Evolutionary conservation across 1,139 yeast genomes (phyloP).

Genomic region (Sugiyamaella xylanicola): DNA sequence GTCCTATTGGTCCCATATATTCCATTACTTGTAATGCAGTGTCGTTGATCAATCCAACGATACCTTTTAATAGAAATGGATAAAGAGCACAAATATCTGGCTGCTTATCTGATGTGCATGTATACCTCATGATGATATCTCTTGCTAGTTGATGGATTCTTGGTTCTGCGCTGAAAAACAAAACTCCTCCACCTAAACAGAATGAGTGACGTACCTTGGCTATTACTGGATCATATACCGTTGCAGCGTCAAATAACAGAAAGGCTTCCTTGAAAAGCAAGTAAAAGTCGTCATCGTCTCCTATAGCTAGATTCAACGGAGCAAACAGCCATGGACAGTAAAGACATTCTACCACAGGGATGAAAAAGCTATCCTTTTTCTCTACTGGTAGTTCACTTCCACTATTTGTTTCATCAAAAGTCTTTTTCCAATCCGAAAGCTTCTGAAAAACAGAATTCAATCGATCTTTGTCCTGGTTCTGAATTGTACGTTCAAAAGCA

Average conservation of each 20-base stretch:
- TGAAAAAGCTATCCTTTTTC: constrained; percentile 27
- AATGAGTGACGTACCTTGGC: constrained; percentile 15
- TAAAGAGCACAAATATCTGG: background rate
- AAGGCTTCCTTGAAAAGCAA: constrained; percentile 6
- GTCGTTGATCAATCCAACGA: background rate
- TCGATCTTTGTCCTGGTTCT: constrained; percentile 18
- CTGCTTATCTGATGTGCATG: background rate
- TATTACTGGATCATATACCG: constrained; percentile 18
- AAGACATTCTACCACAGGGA: constrained; percentile 15
- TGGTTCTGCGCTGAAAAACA: background rate
- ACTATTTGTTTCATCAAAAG: background rate
- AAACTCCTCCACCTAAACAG: background rate
- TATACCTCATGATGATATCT: constrained; percentile 2
- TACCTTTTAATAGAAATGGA: background rate
- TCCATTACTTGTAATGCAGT: constrained; percentile 13
- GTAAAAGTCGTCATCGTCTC: constrained; percentile 6
- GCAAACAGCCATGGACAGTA: constrained; percentile 20
- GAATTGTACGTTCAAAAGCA: constrained; percentile 13
- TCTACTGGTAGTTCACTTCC: constrained; percentile 17
- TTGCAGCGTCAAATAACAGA: constrained; percentile 23
- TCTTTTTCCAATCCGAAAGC: constrained; percentile 3
- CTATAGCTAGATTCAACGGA: constrained; percentile 3
- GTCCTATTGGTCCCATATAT: constrained; percentile 7
- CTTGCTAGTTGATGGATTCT: constrained; percentile 4
- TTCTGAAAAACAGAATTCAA: background rate